Conservation (phyloP, 139 green algal species). For the Picochlorum sp. region DNA sequence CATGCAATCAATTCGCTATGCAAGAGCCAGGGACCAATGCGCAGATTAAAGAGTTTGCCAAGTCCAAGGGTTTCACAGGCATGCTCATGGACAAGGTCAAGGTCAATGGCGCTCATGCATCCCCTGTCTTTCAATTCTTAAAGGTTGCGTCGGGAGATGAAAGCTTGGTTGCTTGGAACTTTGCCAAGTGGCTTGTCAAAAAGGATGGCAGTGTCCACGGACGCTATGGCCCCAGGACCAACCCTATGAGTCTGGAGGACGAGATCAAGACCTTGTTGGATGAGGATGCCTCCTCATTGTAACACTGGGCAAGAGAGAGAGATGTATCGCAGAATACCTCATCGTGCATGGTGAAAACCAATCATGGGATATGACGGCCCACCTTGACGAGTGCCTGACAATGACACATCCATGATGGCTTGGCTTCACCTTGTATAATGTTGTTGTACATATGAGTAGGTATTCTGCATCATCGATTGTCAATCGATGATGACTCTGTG, state of each 20-base stretch:
- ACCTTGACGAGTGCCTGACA: too few relatives aligned
- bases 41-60: conserved; percentile 34
- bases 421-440: too few relatives aligned
- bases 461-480: too few relatives aligned
- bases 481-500: too few relatives aligned
- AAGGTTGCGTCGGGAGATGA: conserved; percentile 17
- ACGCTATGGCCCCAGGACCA: conserved; percentile 12
- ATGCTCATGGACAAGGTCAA: conserved; percentile 36
- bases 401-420: too few relatives aligned
- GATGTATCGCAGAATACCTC: too few relatives aligned
- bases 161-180: conserved; percentile 5
- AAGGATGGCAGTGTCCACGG: conserved; percentile 18
- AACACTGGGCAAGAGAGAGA: too few relatives aligned
- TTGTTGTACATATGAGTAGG: too few relatives aligned
- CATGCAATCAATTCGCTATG: conserved; percentile 33
- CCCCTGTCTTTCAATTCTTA: conserved; percentile 29
- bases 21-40: conserved; percentile 38
- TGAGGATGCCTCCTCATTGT: neutral
- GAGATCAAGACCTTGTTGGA: neutral
- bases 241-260: neutral
- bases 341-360: too few relatives aligned
- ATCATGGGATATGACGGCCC: too few relatives aligned
- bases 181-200: conserved; percentile 27
- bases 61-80: conserved; percentile 15
- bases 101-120: conserved; percentile 25